phyloP scores from a whole-genome alignment of 2,329 filamentous ascomycete species.

The Beauveria sp. region DNA sequence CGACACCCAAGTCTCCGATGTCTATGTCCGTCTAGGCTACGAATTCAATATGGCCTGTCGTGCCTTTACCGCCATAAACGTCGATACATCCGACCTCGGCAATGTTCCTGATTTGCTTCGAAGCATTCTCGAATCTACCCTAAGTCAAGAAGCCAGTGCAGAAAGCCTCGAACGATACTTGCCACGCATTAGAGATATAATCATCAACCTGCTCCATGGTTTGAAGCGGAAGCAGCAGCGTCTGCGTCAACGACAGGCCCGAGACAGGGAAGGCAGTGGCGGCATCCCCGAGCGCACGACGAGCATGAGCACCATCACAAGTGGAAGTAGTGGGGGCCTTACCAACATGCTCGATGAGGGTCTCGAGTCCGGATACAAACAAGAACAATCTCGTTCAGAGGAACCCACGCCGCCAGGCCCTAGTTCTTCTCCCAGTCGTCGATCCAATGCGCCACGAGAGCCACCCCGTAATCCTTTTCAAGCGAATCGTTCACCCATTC shows the following conservation, averaged over 20 bases:
- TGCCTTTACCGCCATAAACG: conserved; percentile 92
- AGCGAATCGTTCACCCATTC: conserved; percentile 60
- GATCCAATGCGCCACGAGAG: conserved; percentile 41
- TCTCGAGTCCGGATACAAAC: conserved; percentile 44
- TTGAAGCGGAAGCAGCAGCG: conserved; percentile 96
- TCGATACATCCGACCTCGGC: conserved; percentile 87
- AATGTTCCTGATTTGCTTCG: conserved; percentile 90
- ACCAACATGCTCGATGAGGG: conserved; percentile 54
- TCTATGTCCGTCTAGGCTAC: conserved; percentile 94
- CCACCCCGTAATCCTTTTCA: conserved; percentile 41
- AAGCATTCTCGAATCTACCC: conserved; percentile 85
- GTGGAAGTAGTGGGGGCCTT: conserved; percentile 46
- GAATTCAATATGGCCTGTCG: conserved; percentile 99
- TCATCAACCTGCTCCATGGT: conserved; percentile 93
- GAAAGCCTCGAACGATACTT: conserved; percentile 91
- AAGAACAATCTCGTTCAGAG: conserved; percentile 27
- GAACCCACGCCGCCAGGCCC: conserved; percentile 18
- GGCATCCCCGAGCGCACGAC: conserved; percentile 43
- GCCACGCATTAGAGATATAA: conserved; percentile 92
- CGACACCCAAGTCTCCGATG: conserved; percentile 93
- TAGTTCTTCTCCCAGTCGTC: conserved; percentile 40
- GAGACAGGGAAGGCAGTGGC: conserved; percentile 41
- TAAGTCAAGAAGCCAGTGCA: conserved; percentile 92
- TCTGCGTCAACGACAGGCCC: conserved; percentile 56
- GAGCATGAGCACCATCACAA: conserved; percentile 52